These are phyloP conservation scores for Tricharina praecox DNA, from an alignment of 495 filamentous ascomycete genomes.

Conservation along the genomic window DNA sequence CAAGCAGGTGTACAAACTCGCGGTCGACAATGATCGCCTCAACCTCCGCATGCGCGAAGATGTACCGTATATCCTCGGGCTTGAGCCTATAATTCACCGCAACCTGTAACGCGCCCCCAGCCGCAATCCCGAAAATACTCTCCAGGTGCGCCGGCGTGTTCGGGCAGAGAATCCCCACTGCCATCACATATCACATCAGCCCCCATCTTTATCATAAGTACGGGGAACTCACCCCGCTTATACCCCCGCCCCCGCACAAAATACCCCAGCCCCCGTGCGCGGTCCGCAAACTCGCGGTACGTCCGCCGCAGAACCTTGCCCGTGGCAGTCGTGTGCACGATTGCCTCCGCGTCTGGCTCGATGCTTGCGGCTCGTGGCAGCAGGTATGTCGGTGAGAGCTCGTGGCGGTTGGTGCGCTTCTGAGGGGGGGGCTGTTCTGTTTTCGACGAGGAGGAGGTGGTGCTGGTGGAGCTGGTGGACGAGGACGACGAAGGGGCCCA, in stretches of 20 bases:
- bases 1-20: slow-evolving; percentile 57
- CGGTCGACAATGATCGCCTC: slow-evolving; percentile 77
- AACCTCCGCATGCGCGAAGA: slow-evolving; percentile 59
- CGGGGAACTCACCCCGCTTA: slow-evolving; percentile 33
- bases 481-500: slow-evolving; percentile 7
- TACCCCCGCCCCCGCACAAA: slow-evolving; percentile 55
- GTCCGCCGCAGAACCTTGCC: slow-evolving; percentile 37
- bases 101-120: slow-evolving; percentile 65
- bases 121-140: slow-evolving; percentile 71
- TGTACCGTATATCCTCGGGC: slow-evolving; percentile 72
- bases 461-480: not conserved
- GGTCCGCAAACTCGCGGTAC: slow-evolving; percentile 67
- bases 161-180: slow-evolving; percentile 60
- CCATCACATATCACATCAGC: not conserved
- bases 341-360: slow-evolving; percentile 74
- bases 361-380: slow-evolving; percentile 74
- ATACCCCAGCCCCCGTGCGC: slow-evolving; percentile 72
- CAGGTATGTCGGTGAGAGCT: slow-evolving; percentile 77
- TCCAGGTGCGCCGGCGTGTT: slow-evolving; percentile 95
- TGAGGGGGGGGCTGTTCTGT: too few relatives aligned
- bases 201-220: not conserved
- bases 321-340: slow-evolving; percentile 77
- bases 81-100: slow-evolving; percentile 85
- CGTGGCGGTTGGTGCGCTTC: slow-evolving; percentile 43
- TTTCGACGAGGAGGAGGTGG: too few relatives aligned